Percentiles rank a stretch among this genome's conserved stretches.
Evolutionary conservation across 1,284 basidiomycete species (phyloP).

Genomic region (Takashimella tepidaria): DNA sequence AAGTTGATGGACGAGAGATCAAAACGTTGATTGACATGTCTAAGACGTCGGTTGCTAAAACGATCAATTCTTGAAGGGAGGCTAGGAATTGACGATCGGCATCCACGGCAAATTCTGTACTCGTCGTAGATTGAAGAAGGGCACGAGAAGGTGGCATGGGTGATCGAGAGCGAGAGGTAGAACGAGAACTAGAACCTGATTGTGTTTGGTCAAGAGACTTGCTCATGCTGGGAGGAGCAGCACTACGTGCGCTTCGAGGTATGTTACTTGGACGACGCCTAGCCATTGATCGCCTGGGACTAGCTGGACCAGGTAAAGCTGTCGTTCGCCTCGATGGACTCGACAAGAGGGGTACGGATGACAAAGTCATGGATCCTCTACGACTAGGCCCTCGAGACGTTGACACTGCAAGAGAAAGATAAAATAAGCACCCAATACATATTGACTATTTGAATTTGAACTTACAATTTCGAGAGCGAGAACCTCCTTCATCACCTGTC

Average conservation of each 20-base stretch:
- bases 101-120: slow-evolving; percentile 15
- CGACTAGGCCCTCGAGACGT: slow-evolving; percentile 35
- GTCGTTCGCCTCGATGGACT: slow-evolving; percentile 31
- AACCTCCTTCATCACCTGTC: slow-evolving; percentile 14
- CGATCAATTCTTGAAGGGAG: slow-evolving; percentile 89
- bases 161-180: slow-evolving; percentile 89
- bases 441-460: too few species aligned
- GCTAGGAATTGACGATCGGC: slow-evolving; percentile 57
- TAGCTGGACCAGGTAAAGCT: slow-evolving; percentile 25
- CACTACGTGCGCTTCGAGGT: slow-evolving; percentile 42
- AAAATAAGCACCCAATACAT: too few species aligned
- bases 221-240: slow-evolving; percentile 64
- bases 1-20: slow-evolving; percentile 75
- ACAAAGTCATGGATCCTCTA: slow-evolving; percentile 35
- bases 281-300: slow-evolving; percentile 29
- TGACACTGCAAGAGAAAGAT: slow-evolving; percentile 6
- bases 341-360: slow-evolving; percentile 11
- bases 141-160: slow-evolving; percentile 72
- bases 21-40: slow-evolving; percentile 85
- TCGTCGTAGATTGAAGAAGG: slow-evolving; percentile 10
- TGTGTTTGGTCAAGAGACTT: slow-evolving; percentile 62
- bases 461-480: slow-evolving; percentile 22
- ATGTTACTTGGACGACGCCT: slow-evolving; percentile 37
- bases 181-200: slow-evolving; percentile 75
- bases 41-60: slow-evolving; percentile 87